These are phyloP conservation scores for Amylostereum areolatum DNA, from an alignment of 1,284 basidiomycete genomes.

Conservation along the genomic window DNA sequence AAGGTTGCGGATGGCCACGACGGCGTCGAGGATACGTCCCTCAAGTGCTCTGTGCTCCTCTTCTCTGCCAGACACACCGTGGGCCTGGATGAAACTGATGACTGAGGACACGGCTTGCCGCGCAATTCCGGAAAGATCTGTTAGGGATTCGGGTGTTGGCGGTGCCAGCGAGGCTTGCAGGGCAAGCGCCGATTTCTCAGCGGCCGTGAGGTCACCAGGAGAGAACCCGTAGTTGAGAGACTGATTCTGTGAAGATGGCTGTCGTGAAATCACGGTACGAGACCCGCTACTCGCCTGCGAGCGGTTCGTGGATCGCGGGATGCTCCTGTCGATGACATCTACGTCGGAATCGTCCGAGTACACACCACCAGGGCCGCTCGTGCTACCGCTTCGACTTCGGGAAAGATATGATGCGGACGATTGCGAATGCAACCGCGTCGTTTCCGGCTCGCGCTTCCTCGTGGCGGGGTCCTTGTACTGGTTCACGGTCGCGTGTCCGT, in stretches of 20 bases:
- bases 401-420: slow-evolving; percentile 26
- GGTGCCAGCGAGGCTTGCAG: slow-evolving; percentile 58
- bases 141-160: slow-evolving; percentile 47
- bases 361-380: slow-evolving; percentile 48
- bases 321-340: slow-evolving; percentile 35
- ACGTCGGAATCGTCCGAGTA: slow-evolving; percentile 73
- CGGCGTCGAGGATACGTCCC: slow-evolving; percentile 53
- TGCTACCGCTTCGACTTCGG: slow-evolving; percentile 25
- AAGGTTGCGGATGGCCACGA: slow-evolving; percentile 63
- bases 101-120: slow-evolving; percentile 55
- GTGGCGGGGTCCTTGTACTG: slow-evolving; percentile 4
- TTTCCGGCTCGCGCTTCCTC: not conserved
- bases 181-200: slow-evolving; percentile 57
- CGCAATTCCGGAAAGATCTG: slow-evolving; percentile 53
- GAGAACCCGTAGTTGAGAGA: slow-evolving; percentile 6
- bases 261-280: slow-evolving; percentile 3
- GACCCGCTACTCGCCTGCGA: not conserved
- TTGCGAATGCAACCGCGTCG: slow-evolving; percentile 30
- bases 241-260: slow-evolving; percentile 2
- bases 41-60: slow-evolving; percentile 57
- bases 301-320: slow-evolving; percentile 3
- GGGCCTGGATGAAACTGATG: slow-evolving; percentile 47
- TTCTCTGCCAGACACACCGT: slow-evolving; percentile 33
- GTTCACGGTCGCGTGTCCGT: slow-evolving; percentile 1
- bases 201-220: slow-evolving; percentile 44